Conservation (phyloP, 148 eudicot genomes). For the Simmondsia chinensis region DNA sequence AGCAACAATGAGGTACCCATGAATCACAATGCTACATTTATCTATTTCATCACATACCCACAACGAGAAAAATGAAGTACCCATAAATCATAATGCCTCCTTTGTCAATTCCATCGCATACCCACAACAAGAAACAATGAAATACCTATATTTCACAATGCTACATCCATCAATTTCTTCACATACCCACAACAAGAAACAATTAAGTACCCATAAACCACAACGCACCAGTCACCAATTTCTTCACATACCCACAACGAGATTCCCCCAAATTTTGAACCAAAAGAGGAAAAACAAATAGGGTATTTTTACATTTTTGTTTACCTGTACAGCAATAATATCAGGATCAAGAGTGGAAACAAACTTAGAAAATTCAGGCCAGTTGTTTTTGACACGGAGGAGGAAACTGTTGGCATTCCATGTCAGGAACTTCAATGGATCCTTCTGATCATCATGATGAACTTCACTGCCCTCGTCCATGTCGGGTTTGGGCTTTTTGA, state of each 20-base stretch:
- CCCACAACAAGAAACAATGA: too few relatives aligned
- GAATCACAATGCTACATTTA: too few relatives aligned
- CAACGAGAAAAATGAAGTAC: too few relatives aligned
- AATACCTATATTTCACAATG: too few relatives aligned
- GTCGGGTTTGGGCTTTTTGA: slow-evolving; percentile 45
- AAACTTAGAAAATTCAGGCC: slow-evolving; percentile 68
- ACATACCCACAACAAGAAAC: neutral
- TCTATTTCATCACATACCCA: too few relatives aligned
- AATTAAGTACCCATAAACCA: slow-evolving; percentile 1
- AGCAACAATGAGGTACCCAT: too few relatives aligned
- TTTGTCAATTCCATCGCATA: too few relatives aligned
- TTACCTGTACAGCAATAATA: slow-evolving; percentile 86
- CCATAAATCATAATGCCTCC: too few relatives aligned
- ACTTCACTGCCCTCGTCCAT: slow-evolving; percentile 10
- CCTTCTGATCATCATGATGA: slow-evolving; percentile 20
- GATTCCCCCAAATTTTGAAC: neutral
- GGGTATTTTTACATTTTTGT: neutral
- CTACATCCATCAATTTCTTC: too few relatives aligned
- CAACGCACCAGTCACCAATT: slow-evolving; percentile 7
- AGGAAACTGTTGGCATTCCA: slow-evolving; percentile 97
- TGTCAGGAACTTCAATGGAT: slow-evolving; percentile 83
- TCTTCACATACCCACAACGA: slow-evolving; percentile 10
- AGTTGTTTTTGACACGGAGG: slow-evolving; percentile 76
- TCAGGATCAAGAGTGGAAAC: slow-evolving; percentile 67
- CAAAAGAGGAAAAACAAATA: neutral